phyloP scores from a whole-genome alignment of 2,329 filamentous ascomycete genomes.

The Penicillium sp. region DNA sequence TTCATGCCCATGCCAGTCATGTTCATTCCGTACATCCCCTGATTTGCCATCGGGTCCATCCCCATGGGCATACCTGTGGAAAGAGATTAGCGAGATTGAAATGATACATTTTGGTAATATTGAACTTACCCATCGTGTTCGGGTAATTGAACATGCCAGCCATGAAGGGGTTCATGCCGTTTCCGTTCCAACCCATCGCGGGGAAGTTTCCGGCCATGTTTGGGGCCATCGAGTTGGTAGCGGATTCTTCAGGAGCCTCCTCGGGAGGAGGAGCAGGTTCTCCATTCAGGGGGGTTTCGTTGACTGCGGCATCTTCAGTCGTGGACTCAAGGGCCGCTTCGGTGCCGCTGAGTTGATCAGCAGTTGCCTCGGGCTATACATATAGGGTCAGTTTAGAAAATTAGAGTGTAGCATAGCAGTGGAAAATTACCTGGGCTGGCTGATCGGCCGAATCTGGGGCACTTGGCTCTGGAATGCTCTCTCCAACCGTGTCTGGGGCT shows the following conservation, averaged over 20 bases:
- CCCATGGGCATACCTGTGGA: slow-evolving; percentile 72
- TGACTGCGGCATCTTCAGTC: slow-evolving; percentile 13
- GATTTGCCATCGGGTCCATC: slow-evolving; percentile 65
- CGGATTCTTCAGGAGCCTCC: slow-evolving; percentile 3
- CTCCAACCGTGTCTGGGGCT: slow-evolving; percentile 6
- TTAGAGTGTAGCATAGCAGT: background rate
- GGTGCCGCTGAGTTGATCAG: slow-evolving; percentile 9
- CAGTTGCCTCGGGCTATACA: slow-evolving; percentile 18
- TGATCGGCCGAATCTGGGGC: slow-evolving; percentile 7
- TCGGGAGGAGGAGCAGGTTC: background rate
- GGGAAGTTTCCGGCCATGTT: slow-evolving; percentile 54
- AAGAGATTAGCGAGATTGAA: slow-evolving; percentile 25
- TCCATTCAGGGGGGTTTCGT: background rate
- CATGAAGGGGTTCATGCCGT: slow-evolving; percentile 66
- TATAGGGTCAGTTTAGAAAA: background rate
- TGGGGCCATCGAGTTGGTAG: slow-evolving; percentile 38
- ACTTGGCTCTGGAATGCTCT: slow-evolving; percentile 7
- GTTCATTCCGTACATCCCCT: slow-evolving; percentile 62
- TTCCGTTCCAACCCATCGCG: slow-evolving; percentile 61
- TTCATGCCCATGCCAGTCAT: slow-evolving; percentile 87
- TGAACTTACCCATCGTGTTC: slow-evolving; percentile 83
- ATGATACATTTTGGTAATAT: background rate
- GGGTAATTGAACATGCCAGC: slow-evolving; percentile 58
- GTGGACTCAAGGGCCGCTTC: slow-evolving; percentile 13
- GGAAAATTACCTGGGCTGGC: slow-evolving; percentile 21